Conservation (phyloP, 257 asterid species). For the Ophiorrhiza pumila region DNA sequence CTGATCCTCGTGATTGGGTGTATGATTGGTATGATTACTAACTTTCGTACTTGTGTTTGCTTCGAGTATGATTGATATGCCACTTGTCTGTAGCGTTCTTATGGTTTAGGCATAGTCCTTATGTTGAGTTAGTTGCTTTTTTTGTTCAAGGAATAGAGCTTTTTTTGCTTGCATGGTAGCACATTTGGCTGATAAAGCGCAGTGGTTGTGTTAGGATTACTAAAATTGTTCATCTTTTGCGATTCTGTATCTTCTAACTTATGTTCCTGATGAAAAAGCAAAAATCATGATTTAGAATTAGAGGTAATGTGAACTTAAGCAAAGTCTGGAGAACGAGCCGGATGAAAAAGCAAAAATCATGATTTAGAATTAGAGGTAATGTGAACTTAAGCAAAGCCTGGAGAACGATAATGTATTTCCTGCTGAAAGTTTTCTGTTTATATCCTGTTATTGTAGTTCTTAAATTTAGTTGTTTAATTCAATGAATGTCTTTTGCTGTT, state of each 20-base stretch:
- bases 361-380: not conserved
- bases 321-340: too few species aligned
- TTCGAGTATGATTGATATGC: constrained; percentile 60
- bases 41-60: not conserved
- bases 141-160: not conserved
- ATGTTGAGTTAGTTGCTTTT: not conserved
- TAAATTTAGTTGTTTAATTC: not conserved
- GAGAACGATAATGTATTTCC: not conserved
- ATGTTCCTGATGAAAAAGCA: not conserved
- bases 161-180: not conserved
- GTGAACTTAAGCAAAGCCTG: not conserved
- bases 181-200: not conserved
- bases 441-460: not conserved
- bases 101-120: not conserved
- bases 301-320: not conserved
- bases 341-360: too few species aligned
- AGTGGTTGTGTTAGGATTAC: not conserved
- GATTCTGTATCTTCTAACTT: not conserved
- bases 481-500: not conserved
- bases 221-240: not conserved
- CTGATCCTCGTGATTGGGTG: constrained; percentile 72
- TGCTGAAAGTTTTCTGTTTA: not conserved
- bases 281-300: not conserved
- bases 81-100: not conserved
- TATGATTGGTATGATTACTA: constrained; percentile 66